A percentile compares a stretch with the other conserved stretches of the same genome.
phyloP scores from a whole-genome alignment of 495 filamentous ascomycete genomes.

The Lasiosphaeria ovina region DNA sequence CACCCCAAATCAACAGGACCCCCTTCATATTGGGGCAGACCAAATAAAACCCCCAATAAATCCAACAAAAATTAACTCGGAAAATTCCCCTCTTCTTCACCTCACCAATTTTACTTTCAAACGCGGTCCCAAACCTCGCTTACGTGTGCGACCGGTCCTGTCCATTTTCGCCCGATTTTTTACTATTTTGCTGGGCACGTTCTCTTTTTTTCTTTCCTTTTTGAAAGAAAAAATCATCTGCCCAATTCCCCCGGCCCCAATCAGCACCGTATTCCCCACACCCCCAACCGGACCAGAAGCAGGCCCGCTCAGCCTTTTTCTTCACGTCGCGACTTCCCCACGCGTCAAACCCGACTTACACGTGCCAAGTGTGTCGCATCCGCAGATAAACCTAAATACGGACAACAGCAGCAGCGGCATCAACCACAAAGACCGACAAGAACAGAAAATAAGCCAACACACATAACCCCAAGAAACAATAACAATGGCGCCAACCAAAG shows the following conservation, averaged over 20 bases:
- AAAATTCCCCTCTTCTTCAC: neutral
- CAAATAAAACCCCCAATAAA: slow-evolving; percentile 5
- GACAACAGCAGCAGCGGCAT: neutral
- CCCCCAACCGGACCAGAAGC: neutral
- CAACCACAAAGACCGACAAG: neutral
- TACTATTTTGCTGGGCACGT: neutral
- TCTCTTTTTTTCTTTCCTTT: slow-evolving; percentile 9
- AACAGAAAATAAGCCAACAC: slow-evolving; percentile 9
- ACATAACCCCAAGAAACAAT: neutral
- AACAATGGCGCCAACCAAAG: slow-evolving; percentile 24
- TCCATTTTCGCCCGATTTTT: slow-evolving; percentile 4
- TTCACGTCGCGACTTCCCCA: neutral
- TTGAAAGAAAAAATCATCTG: neutral
- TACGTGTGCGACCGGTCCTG: neutral
- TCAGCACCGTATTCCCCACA: neutral
- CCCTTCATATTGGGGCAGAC: neutral
- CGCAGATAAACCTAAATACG: neutral
- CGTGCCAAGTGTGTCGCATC: neutral
- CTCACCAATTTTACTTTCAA: neutral
- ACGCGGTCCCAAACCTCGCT: neutral
- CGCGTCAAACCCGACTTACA: neutral
- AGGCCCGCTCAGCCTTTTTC: neutral
- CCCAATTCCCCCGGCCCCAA: neutral
- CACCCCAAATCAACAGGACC: slow-evolving; percentile 1
- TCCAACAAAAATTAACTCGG: neutral